Conservation (phyloP, 2,329 filamentous ascomycete species). For the Cercospora brassicicola region DNA sequence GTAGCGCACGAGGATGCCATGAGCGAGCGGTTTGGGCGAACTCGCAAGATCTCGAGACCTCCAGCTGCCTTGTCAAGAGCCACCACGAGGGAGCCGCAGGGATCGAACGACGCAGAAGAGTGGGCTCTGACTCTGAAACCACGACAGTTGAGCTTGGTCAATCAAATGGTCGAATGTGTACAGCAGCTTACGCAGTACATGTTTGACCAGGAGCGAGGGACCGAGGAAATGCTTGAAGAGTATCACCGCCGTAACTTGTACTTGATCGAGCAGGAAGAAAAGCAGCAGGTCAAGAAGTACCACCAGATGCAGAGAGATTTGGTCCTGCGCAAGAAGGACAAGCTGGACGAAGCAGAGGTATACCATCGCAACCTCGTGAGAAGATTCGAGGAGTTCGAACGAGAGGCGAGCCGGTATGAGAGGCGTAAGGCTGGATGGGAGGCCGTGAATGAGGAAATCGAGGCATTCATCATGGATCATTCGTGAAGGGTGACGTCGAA, state of each 20-base stretch:
- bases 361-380: slow-evolving; percentile 1
- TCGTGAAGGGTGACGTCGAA: neutral
- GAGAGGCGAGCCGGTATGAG: slow-evolving; percentile 17
- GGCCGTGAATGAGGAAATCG: slow-evolving; percentile 8
- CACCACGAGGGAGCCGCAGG: neutral
- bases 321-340: slow-evolving; percentile 31
- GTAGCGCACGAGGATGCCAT: slow-evolving; percentile 1
- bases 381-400: slow-evolving; percentile 5
- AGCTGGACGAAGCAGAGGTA: slow-evolving; percentile 1
- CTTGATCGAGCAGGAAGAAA: slow-evolving; percentile 47
- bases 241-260: slow-evolving; percentile 47
- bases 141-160: slow-evolving; percentile 43
- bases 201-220: slow-evolving; percentile 48
- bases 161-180: slow-evolving; percentile 43
- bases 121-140: slow-evolving; percentile 44
- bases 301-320: slow-evolving; percentile 31
- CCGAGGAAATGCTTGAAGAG: slow-evolving; percentile 46
- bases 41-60: neutral
- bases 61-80: neutral
- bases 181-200: slow-evolving; percentile 49
- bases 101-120: slow-evolving; percentile 31
- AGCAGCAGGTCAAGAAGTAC: slow-evolving; percentile 44
- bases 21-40: neutral
- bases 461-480: slow-evolving; percentile 14
- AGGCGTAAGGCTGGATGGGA: slow-evolving; percentile 14